Evolutionary conservation across 2,329 filamentous ascomycete genomes (phyloP).

Genomic region (Tolypocladium amazonense): DNA sequence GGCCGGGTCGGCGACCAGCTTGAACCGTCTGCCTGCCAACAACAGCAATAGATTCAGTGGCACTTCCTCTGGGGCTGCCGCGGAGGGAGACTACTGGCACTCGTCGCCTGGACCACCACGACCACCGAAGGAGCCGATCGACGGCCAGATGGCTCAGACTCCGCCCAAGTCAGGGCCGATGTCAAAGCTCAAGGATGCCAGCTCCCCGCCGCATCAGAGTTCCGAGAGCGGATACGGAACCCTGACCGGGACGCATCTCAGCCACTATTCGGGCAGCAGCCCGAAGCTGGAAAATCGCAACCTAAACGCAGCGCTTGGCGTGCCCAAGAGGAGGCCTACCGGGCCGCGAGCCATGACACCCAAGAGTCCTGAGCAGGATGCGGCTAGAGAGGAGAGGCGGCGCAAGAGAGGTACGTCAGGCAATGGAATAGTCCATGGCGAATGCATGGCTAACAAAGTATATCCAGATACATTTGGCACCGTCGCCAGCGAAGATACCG

Average conservation of each 20-base stretch:
- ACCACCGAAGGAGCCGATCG: conserved; percentile 53
- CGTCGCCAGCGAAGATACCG: conserved; percentile 21
- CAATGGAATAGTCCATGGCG: background rate
- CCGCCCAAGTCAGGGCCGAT: conserved; percentile 36
- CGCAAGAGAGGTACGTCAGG: conserved; percentile 45
- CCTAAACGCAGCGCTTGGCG: conserved; percentile 40
- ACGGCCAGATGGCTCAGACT: conserved; percentile 27
- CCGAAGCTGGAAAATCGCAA: conserved; percentile 48
- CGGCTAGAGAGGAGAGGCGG: conserved; percentile 34
- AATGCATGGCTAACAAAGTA: background rate
- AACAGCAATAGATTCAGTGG: conserved; percentile 38
- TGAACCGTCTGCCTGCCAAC: conserved; percentile 40
- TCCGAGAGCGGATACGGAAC: conserved; percentile 45
- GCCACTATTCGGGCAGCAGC: conserved; percentile 43
- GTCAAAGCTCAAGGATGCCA: conserved; percentile 41
- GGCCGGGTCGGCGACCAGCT: conserved; percentile 49
- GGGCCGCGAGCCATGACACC: conserved; percentile 53
- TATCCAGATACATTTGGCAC: conserved; percentile 23
- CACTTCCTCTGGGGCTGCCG: conserved; percentile 22
- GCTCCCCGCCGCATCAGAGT: conserved; percentile 45
- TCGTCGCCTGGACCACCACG: conserved; percentile 41
- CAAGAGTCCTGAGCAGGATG: conserved; percentile 37
- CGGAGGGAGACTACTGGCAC: conserved; percentile 32
- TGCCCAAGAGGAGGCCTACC: conserved; percentile 43
- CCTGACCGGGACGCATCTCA: conserved; percentile 32